These are phyloP conservation scores for Cicer arietinum DNA, from an alignment of 306 rosid genomes.

Conservation along the genomic window DNA sequence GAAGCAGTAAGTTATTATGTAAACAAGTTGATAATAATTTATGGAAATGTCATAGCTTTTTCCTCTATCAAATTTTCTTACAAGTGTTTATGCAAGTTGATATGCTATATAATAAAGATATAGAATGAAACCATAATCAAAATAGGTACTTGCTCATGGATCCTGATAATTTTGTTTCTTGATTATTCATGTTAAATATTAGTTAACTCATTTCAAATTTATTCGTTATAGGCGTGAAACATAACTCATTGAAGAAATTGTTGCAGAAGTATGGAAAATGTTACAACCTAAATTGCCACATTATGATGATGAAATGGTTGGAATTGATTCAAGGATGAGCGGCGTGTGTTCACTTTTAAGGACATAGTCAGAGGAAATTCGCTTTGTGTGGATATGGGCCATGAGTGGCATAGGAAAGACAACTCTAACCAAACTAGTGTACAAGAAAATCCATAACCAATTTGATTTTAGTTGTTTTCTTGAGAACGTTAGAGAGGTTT, in stretches of 20 bases:
- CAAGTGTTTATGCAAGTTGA: too few species aligned
- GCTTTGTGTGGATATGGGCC: constrained; percentile 39
- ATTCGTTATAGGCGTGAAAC: constrained; percentile 21
- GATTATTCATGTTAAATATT: too few species aligned
- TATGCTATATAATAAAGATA: too few species aligned
- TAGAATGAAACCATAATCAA: not conserved
- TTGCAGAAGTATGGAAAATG: constrained; percentile 11
- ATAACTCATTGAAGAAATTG: constrained; percentile 27
- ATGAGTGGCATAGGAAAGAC: constrained; percentile 34
- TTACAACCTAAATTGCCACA: constrained; percentile 19
- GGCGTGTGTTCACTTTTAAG: too few species aligned
- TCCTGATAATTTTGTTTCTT: too few species aligned
- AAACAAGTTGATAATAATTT: too few species aligned
- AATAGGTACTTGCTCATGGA: too few species aligned
- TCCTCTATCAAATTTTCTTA: too few species aligned
- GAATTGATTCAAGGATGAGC: not conserved
- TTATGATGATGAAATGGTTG: constrained; percentile 20
- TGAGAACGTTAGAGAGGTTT: not conserved
- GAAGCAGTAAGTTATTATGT: too few species aligned
- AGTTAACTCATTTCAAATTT: not conserved
- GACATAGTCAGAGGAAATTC: too few species aligned
- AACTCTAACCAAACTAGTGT: constrained; percentile 19
- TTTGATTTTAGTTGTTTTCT: constrained; percentile 42
- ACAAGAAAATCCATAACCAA: not conserved
- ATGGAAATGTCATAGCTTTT: too few species aligned